Evolutionary conservation across 2,329 filamentous ascomycete species (phyloP), one percentile per base, ranked within the genome.

Genomic region (Penicillium digitatum): DNA sequence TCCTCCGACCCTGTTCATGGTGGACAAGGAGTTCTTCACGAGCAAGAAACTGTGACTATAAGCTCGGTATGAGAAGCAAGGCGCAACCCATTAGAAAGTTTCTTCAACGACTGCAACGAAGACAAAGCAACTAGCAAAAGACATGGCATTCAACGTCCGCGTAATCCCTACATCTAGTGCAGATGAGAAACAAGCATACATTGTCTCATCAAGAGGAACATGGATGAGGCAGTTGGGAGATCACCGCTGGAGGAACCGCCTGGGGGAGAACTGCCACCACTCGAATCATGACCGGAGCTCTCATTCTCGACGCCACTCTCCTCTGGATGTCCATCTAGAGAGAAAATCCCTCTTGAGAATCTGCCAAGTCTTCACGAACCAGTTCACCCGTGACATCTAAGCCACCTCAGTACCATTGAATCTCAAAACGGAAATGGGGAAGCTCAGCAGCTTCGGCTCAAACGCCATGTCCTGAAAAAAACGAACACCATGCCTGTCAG

Each of bases 391-490:
- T 62, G 31, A 76, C 71, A 45, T 72, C 68, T 70, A 16, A 3
- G 20, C 16, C 7, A 5, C 2, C 9, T 50, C 1, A 20, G 20
- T 31, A 27, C 11, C 4, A 3, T 26, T 14, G 6, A 7, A 26
- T 6, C 2, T 11, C 24, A 26, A 10, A n/a, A 5, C 4, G n/a
- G 10, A 32, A 46, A 22, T 16, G 18, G 18, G 8, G n/a, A 32
- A 3, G 79, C 67, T 81, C 78, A 11, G 73, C 73, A 31, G 78
- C 74, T 66, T 82, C 81, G 10, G 79, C 70, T 40, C 69, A 69
- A 37, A 79, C 57, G 48, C 81, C 74, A 57, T 81, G 79, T 56
- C 79, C 79, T 83, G 78, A 20, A n/a, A n/a, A n/a, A n/a, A n/a
- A 77, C 77, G 20, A 62, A 64, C 18, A 59, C 67, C 42, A 69